Conservation (phyloP, 78 protist genomes). For the Monocercomonoides exilis region DNA sequence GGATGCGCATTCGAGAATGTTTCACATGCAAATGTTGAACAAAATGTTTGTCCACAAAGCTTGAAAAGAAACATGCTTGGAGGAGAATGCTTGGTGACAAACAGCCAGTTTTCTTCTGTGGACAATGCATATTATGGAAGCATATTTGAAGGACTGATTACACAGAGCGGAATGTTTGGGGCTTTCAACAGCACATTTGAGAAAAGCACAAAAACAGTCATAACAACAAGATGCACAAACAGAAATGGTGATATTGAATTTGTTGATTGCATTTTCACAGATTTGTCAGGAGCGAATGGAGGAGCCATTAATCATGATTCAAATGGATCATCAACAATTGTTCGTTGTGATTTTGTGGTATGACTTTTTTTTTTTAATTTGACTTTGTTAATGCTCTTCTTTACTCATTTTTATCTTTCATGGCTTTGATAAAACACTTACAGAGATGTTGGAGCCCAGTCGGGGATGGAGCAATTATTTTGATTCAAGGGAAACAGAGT, state of each 20-base stretch:
- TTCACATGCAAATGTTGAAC: no score
- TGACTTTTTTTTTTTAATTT: neutral
- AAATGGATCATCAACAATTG: neutral
- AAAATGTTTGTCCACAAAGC: no score
- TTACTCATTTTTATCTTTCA: neutral
- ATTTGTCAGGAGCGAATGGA: neutral
- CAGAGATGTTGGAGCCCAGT: no score
- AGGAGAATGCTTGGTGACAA: neutral
- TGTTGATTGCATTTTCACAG: no score
- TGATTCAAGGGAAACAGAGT: no score
- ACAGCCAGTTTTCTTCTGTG: no score
- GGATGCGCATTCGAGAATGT: no score
- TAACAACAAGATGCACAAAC: neutral
- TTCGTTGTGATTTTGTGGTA: neutral
- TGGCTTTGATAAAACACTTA: neutral
- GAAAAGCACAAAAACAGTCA: neutral
- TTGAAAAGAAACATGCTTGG: neutral
- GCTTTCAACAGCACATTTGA: no score
- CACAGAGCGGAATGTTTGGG: neutral
- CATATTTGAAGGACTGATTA: no score
- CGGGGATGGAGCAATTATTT: no score
- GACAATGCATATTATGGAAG: no score
- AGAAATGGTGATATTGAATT: no score
- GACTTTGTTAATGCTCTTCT: neutral
- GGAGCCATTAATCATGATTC: neutral